Base-by-base conservation (phyloP, 2,329 filamentous ascomycete genomes). In the Lasiodiplodia hormozganensis region DNA sequence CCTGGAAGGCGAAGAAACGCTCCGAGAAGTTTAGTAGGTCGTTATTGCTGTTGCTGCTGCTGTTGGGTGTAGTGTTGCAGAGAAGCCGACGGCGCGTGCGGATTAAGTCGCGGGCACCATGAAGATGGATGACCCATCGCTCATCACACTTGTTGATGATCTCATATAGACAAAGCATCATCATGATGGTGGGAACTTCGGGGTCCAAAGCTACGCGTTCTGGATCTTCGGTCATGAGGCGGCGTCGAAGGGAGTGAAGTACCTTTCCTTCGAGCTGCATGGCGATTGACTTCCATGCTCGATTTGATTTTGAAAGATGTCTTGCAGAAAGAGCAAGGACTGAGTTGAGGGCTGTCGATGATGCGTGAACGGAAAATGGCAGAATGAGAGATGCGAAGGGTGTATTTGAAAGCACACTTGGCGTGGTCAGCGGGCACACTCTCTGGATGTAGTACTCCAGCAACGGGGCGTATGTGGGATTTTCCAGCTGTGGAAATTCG, bases 1-100 rank as follows among this genome's bases (percentile, higher is more conserved):
- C 84, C 69, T 85, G 84, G 16, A 84, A 85, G 3, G 84, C 84
- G 67, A 85, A 85, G 70, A 85, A 85, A 1, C 80, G 77, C 70
- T 85, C 83, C 0, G 82, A 80, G 6, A 79, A 76, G 2, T 73
- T 79, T 0, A 79, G 74, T 18, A 72, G 70, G 28, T 68, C 62
- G 28, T 69, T 69, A 14, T 66, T 62, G 23, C 52, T 31, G 71
- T 73, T 74, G 18, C 60, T 68, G 10, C 67, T 74, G n/a, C 56
- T 69, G 40, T 43, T 43, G 40, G 14, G 40, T 18, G 14, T 16
- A 2, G 40, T 18, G 14, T 43, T 16, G 5, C 10, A 67, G 28
- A 28, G 65, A 51, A 7, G 71, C 72, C 36, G 40, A 6, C 77
- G 76, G 18, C 82, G 76, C 4, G 81, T 74, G 2, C 79, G 76